Evolutionary conservation across 176 grass and related monocot species (phyloP).

Genomic region (Oryza glumipatula): DNA sequence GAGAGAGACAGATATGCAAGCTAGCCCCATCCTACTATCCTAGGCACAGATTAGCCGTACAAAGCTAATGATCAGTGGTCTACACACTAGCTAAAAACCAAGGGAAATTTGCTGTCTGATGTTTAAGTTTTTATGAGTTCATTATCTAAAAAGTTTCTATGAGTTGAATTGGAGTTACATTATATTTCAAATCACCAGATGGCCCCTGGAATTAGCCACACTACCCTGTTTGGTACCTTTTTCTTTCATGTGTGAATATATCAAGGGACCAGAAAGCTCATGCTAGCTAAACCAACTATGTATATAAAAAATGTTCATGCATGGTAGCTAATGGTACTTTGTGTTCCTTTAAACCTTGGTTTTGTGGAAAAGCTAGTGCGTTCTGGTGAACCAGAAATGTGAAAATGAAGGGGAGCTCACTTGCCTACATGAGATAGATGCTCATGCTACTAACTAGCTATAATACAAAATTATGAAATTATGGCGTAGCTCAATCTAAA

Average conservation of each 20-base stretch:
- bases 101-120: not conserved
- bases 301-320: not conserved
- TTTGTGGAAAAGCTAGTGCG: not conserved
- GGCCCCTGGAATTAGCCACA: constrained; percentile 28
- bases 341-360: not conserved
- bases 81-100: not conserved
- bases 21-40: not conserved
- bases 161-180: constrained; percentile 36
- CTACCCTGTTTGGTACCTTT: constrained; percentile 7
- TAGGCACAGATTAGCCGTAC: not conserved
- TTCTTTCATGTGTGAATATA: not conserved
- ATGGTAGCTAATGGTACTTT: constrained; percentile 6
- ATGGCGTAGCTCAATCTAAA: not conserved
- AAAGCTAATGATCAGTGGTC: not conserved
- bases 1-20: not conserved
- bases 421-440: not conserved
- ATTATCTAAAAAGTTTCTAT: not conserved
- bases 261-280: constrained; percentile 19
- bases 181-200: constrained; percentile 23
- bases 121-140: constrained; percentile 30
- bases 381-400: constrained; percentile 16
- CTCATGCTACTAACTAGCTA: not conserved
- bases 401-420: not conserved
- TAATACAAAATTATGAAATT: not conserved
- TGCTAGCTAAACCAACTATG: not conserved